Evolutionary conservation across 1,284 basidiomycete genomes (phyloP).

Genomic region (Malassezia yamatoensis): DNA sequence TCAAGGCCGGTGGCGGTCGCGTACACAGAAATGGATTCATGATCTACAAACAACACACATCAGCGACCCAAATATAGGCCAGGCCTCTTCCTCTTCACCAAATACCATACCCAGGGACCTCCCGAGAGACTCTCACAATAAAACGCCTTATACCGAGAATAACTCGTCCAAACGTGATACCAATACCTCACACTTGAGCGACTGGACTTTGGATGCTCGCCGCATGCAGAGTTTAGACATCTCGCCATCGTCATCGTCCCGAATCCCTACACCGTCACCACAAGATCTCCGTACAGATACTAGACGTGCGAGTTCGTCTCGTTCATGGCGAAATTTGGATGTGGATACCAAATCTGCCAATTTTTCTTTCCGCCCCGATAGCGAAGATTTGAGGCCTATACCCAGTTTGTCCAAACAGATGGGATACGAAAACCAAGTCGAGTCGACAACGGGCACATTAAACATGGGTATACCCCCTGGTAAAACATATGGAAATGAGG

Average conservation of each 20-base stretch:
- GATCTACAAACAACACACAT: background rate
- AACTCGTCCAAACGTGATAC: background rate
- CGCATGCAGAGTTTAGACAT: background rate
- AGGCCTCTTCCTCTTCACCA: background rate
- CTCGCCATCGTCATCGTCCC: background rate
- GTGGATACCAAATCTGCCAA: too few species aligned
- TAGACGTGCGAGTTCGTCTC: background rate
- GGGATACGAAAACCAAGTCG: background rate
- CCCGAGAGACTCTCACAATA: background rate
- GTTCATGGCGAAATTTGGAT: background rate
- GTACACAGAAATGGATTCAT: background rate
- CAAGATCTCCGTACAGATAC: background rate
- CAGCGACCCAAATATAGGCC: background rate
- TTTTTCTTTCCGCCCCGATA: background rate
- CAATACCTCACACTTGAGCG: background rate
- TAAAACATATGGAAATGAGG: too few species aligned
- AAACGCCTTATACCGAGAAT: too few species aligned
- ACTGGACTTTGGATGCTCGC: background rate
- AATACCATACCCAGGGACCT: background rate
- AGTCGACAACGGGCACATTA: background rate
- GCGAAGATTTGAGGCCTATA: background rate
- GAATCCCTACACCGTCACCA: conserved; percentile 8
- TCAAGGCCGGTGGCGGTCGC: background rate
- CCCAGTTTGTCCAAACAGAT: background rate
- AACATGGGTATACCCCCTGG: background rate